Evolutionary conservation across 2,329 filamentous ascomycete genomes (phyloP).

Genomic region (Massarina eburnea): DNA sequence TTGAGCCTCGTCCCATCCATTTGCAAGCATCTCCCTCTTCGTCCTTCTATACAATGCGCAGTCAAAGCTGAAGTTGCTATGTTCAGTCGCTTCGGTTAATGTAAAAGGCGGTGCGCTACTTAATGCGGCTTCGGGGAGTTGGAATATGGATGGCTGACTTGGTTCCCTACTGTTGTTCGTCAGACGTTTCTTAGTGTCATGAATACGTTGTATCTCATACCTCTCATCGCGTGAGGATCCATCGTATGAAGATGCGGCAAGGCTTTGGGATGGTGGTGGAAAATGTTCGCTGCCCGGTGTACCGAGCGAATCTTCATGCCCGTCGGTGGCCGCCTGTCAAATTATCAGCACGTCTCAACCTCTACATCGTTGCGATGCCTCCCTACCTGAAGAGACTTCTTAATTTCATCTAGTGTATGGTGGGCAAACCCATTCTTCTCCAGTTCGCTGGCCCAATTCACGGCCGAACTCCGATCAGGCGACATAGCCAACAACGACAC

Average conservation of each 20-base stretch:
- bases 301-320: conserved; percentile 27
- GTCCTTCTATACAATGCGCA: conserved; percentile 35
- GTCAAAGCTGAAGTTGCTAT: conserved; percentile 38
- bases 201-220: conserved; percentile 17
- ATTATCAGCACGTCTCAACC: conserved; percentile 11
- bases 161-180: conserved; percentile 33
- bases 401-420: conserved; percentile 41
- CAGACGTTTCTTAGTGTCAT: conserved; percentile 13
- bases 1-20: conserved; percentile 34
- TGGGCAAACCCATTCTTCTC: conserved; percentile 42
- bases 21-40: conserved; percentile 35
- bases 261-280: conserved; percentile 19
- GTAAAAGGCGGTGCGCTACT: conserved; percentile 23
- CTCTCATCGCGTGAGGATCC: conserved; percentile 37
- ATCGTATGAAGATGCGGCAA: conserved; percentile 35
- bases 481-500: conserved; percentile 38
- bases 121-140: conserved; percentile 19
- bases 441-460: conserved; percentile 39
- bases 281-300: conserved; percentile 31
- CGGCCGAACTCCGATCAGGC: conserved; percentile 36
- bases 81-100: conserved; percentile 19
- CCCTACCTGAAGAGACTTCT: conserved; percentile 38
- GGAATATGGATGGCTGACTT: conserved; percentile 33
- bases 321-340: conserved; percentile 25
- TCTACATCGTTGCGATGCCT: not conserved